A percentile compares a stretch with the other conserved stretches of the same genome.
Evolutionary conservation across 345 rosid genomes (phyloP).

Genomic region (Microthlaspi erraticum): DNA sequence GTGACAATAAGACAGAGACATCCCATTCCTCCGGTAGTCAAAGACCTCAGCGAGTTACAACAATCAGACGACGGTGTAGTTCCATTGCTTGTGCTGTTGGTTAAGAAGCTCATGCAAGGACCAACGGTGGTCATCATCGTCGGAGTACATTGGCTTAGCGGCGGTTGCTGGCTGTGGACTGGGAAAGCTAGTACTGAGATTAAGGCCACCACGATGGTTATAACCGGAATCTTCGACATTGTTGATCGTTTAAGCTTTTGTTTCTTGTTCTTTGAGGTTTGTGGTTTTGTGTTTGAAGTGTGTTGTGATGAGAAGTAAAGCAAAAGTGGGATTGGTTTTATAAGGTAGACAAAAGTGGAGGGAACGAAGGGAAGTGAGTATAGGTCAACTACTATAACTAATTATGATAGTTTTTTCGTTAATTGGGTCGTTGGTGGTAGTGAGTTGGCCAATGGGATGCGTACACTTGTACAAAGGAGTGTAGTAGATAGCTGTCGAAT

Average conservation of each 20-base stretch:
- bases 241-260: not conserved
- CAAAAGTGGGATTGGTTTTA: conserved; percentile 29
- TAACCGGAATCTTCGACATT: conserved; percentile 33
- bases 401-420: conserved; percentile 33
- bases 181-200: conserved; percentile 43
- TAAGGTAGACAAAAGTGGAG: conserved; percentile 41
- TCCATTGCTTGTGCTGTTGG: conserved; percentile 65
- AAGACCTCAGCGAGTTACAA: conserved; percentile 64
- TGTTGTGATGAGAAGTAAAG: conserved; percentile 29
- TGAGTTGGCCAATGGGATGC: not conserved
- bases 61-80: conserved; percentile 66
- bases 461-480: conserved; percentile 1
- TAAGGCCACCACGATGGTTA: conserved; percentile 8
- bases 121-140: conserved; percentile 57
- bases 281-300: conserved; percentile 25
- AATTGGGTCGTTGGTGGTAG: conserved; percentile 29
- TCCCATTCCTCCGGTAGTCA: conserved; percentile 62
- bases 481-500: conserved; percentile 31
- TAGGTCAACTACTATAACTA: conserved; percentile 46
- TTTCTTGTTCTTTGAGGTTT: not conserved
- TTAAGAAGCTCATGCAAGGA: conserved; percentile 72
- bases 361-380: conserved; percentile 29
- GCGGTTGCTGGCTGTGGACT: conserved; percentile 51
- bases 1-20: conserved; percentile 76
- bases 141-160: conserved; percentile 58